These are phyloP conservation scores for Annulohypoxylon maeteangense DNA, from an alignment of 495 filamentous ascomycete species.

Conservation along the genomic window DNA sequence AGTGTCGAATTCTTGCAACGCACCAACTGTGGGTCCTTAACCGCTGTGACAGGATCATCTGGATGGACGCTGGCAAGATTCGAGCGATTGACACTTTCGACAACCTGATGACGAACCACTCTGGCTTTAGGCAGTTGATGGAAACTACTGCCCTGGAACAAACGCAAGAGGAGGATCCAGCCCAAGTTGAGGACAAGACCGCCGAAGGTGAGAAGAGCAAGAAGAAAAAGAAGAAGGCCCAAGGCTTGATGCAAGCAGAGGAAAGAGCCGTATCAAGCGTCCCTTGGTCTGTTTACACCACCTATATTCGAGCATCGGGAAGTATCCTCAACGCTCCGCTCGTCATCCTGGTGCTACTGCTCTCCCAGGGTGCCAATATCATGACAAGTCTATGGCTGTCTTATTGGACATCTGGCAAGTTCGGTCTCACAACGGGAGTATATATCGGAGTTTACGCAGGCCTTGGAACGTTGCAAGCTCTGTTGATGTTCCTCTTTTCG, in stretches of 20 bases:
- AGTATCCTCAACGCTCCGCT: conserved; percentile 73
- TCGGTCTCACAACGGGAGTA: conserved; percentile 67
- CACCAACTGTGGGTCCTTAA: conserved; percentile 93
- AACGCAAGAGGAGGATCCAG: conserved; percentile 60
- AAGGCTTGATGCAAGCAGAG: conserved; percentile 88
- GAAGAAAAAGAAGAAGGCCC: conserved; percentile 70
- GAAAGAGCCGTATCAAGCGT: conserved; percentile 86
- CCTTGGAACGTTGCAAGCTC: conserved; percentile 75
- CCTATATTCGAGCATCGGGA: conserved; percentile 84
- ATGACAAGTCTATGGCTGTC: conserved; percentile 90
- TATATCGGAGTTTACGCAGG: conserved; percentile 92
- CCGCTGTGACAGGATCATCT: conserved; percentile 89
- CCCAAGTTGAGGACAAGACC: conserved; percentile 53
- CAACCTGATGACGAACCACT: conserved; percentile 80
- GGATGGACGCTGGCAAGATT: conserved; percentile 87
- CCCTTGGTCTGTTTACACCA: conserved; percentile 81
- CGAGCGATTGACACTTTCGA: conserved; percentile 87
- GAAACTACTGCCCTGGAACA: conserved; percentile 82
- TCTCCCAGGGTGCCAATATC: conserved; percentile 85
- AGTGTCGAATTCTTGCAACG: conserved; percentile 90
- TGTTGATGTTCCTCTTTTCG: conserved; percentile 78
- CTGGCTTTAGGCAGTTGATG: conserved; percentile 82
- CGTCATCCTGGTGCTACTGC: conserved; percentile 70
- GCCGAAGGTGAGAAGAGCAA: conserved; percentile 62
- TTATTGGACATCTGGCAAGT: conserved; percentile 87